Evolutionary conservation across 306 rosid species (phyloP), one percentile per base, ranked within the genome.

Genomic region (Astragalus membranaceus): DNA sequence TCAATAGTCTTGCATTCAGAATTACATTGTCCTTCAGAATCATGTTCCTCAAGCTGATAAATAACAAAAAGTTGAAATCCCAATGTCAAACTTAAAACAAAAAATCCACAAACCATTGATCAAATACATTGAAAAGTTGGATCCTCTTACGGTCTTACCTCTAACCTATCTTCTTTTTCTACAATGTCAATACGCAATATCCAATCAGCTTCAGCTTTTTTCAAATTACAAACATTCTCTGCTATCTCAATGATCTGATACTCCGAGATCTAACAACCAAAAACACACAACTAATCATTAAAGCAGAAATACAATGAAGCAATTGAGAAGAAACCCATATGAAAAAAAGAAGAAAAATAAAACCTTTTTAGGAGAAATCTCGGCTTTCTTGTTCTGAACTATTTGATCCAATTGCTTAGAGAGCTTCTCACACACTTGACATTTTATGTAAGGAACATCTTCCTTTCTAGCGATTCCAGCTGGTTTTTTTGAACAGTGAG

Each of bases 1-100:
- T 90, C 94, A 47, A 90, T 84, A 1, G 98, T 94, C 86, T 94
- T 94, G 89, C 98, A 94, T 82, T 94, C 88, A 9, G 98, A 94
- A 78, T 94, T 84, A 83, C 98, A 94, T 61, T 94, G 98, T 64
- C 98, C 98, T 86, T 94, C 98, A 42, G 97, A 80, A 57, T 80
- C 88, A 85, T 94, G 97, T 51, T 90, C 97, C 51, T 75, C 97
- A 57, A 94, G 82, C 98, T 94, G 87, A 73, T 52, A 64, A 69
- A 71, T 59, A 72, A 71, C 15, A 64, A 59, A 76, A 8, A 44
- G 5, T 11, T 26, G 42, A 16, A 30, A 55, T 1, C 43, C 43
- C 41, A 63, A 74, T 32, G 59, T 42, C 43, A 37, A 74, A 55
- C 50, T 63, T 46, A 1, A 55, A 70, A 35, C 20, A n/a, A 46